Evolutionary conservation across 1,139 yeast genomes (phyloP).

Genomic region (Yamadazyma mexicana): DNA sequence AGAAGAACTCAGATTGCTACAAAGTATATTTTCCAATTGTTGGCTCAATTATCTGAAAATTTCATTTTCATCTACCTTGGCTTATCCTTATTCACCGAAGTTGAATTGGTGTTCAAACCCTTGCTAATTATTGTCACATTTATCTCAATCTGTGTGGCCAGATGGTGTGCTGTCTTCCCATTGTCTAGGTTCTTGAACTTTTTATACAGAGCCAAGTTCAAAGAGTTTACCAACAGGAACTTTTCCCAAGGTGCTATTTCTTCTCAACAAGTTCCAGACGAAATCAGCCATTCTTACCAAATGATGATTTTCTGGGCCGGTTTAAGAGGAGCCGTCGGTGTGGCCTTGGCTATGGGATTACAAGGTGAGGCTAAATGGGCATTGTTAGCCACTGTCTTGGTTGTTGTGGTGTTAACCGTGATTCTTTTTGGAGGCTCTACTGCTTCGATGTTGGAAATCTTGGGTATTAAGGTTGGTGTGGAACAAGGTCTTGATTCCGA

Average conservation of each 20-base stretch:
- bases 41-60: conserved; percentile 95
- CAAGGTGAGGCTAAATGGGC: conserved; percentile 94
- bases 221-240: conserved; percentile 32
- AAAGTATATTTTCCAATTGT: conserved; percentile 86
- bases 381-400: conserved; percentile 88
- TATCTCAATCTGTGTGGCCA: conserved; percentile 85
- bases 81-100: conserved; percentile 91
- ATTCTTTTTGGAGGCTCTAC: conserved; percentile 98
- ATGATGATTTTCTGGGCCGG: conserved; percentile 99
- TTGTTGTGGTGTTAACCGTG: conserved; percentile 94
- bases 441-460: conserved; percentile 93
- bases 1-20: conserved; percentile 96
- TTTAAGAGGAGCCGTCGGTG: conserved; percentile 98
- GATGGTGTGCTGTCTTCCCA: conserved; percentile 98
- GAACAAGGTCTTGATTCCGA: conserved; percentile 77
- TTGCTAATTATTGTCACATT: conserved; percentile 86
- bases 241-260: conserved; percentile 42
- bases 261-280: conserved; percentile 63
- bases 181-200: conserved; percentile 82
- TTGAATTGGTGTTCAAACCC: conserved; percentile 92
- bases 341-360: conserved; percentile 95
- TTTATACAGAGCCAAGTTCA: conserved; percentile 60
- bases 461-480: conserved; percentile 88
- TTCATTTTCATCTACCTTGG: conserved; percentile 96
- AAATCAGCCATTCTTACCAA: conserved; percentile 92